Percentiles rank a stretch among this genome's conserved stretches.
phyloP scores from a whole-genome alignment of 441 rosid genomes.

The Adansonia rubrostipa region DNA sequence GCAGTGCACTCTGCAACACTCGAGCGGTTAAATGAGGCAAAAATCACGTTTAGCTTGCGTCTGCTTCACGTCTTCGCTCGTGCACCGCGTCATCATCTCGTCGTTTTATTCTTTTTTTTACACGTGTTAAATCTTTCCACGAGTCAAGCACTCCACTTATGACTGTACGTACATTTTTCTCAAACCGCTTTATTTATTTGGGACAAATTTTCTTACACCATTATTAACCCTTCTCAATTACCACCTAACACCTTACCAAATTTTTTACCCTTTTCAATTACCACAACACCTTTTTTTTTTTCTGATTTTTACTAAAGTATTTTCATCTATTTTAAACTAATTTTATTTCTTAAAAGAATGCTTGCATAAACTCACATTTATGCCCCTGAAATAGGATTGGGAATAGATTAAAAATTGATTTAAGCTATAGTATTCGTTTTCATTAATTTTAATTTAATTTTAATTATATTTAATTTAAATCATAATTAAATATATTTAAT shows the following conservation, averaged over 20 bases:
- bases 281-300: too few relatives aligned
- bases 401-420: too few relatives aligned
- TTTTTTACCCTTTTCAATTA: too few relatives aligned
- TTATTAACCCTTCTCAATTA: neutral
- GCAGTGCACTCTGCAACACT: neutral
- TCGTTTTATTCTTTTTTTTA: neutral
- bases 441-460: too few relatives aligned
- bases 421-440: too few relatives aligned
- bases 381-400: too few relatives aligned
- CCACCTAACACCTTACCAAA: neutral
- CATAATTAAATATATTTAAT: too few relatives aligned
- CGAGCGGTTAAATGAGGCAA: neutral
- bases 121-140: slow-evolving; percentile 17
- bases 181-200: neutral
- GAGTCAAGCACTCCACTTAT: slow-evolving; percentile 33
- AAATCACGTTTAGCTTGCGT: slow-evolving; percentile 39
- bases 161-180: slow-evolving; percentile 22
- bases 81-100: neutral
- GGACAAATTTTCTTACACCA: neutral
- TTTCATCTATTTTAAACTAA: too few relatives aligned
- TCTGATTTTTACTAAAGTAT: too few relatives aligned
- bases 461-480: too few relatives aligned
- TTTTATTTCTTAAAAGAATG: too few relatives aligned
- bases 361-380: too few relatives aligned
- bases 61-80: slow-evolving; percentile 29